Evolutionary conservation across 2,329 filamentous ascomycete species (phyloP), one percentile per base, ranked within the genome.

Genomic region (Proliferodiscus dingleyae): DNA sequence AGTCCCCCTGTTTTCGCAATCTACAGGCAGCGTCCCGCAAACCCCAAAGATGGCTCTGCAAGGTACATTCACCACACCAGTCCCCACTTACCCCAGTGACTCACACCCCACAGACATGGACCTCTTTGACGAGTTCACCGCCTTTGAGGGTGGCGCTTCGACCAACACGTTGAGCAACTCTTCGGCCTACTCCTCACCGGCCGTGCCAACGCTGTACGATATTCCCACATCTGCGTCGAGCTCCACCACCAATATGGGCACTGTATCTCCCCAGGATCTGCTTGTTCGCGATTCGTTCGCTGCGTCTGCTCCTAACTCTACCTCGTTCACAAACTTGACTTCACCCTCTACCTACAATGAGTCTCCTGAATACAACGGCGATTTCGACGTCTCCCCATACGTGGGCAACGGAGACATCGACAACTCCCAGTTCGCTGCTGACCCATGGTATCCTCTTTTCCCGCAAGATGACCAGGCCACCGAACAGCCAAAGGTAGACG

Each of bases 181-280:
- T 21, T 60, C 60, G 43, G 53, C 57, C 23, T 63, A 56, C 46
- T 60, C 56, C 50, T 62, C 61, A 8, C 61, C 61, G 19, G 61
- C 59, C 36, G 55, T 63, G 38, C 64, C 70, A 37, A 67, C 66
- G 26, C 68, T 70, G 40, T 78, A 78, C 65, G 78, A 81, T 57
- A 67, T 59, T 49, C 71, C 53, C 45, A 59, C 55, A 15, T 59
- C 57, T 34, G 56, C 58, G 2, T 67, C 68, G 30, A 74, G 72
- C 64, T 71, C n/a, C n/a, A n/a, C 74, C 42, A 67, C 68, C 61
- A 76, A 80, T 63, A 62, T 80, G 62, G 78, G 76, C 58, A 95
- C 89, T 33, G 78, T 95, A 51, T 95, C 89, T 51, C 89, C 89
- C 16, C 83, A 87, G 66, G 89, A 95, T 61, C 73, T 95, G 54